Percentiles rank a stretch among this genome's conserved stretches.
phyloP scores from a whole-genome alignment of 768 basidiomycete species.

The Kwoniella mangroviensis region DNA sequence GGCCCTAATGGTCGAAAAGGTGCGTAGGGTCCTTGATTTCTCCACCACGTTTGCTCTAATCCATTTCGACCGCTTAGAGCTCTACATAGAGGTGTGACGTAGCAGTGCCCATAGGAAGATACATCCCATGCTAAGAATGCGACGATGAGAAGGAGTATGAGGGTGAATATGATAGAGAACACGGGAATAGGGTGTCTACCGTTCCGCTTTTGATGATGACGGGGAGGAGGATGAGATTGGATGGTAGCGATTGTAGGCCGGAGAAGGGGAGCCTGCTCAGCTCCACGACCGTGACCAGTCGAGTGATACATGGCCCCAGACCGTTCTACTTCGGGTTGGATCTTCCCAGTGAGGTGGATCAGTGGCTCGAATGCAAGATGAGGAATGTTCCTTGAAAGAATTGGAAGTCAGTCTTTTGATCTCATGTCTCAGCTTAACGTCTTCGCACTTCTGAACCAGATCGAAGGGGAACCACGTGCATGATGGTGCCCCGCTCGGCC shows the following conservation, averaged over 20 bases:
- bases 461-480: background rate
- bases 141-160: background rate
- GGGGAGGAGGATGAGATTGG: background rate
- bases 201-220: background rate
- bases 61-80: slow-evolving; percentile 30
- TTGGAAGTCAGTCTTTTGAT: background rate
- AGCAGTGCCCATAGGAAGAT: slow-evolving; percentile 38
- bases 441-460: background rate
- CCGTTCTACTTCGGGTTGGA: background rate
- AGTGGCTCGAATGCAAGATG: background rate
- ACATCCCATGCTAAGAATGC: slow-evolving; percentile 41
- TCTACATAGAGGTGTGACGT: slow-evolving; percentile 40
- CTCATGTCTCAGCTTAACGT: background rate
- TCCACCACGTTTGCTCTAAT: slow-evolving; percentile 44
- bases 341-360: background rate
- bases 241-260: background rate
- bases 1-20: slow-evolving; percentile 37
- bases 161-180: slow-evolving; percentile 21
- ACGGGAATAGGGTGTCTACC: slow-evolving; percentile 15
- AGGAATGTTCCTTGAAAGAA: background rate
- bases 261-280: background rate
- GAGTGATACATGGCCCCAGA: background rate
- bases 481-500: background rate
- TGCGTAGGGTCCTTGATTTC: slow-evolving; percentile 48
- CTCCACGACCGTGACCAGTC: background rate